A percentile compares a stretch with the other conserved stretches of the same genome.
Conservation (phyloP, 2,329 filamentous ascomycete species). For the Nothophoma quercina region DNA sequence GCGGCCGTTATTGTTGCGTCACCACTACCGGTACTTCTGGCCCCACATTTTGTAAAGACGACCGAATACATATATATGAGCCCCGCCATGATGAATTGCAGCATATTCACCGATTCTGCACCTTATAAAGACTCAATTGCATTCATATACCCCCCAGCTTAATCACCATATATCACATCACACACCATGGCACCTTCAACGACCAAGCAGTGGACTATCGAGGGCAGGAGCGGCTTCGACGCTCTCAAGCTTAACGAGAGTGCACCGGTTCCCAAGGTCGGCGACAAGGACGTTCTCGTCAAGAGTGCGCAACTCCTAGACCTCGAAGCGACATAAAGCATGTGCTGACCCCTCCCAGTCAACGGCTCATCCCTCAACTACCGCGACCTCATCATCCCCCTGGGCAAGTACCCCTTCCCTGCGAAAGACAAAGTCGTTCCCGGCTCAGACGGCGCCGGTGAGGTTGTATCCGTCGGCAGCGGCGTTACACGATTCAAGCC, state of each 20-base stretch:
- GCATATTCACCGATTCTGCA: neutral
- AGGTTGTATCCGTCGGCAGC: constrained; percentile 61
- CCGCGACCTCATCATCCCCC: constrained; percentile 58
- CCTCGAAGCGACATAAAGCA: neutral
- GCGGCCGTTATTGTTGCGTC: constrained; percentile 30
- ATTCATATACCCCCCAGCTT: neutral
- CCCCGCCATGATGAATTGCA: neutral
- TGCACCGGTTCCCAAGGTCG: constrained; percentile 64
- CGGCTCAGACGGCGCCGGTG: constrained; percentile 61
- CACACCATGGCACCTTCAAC: constrained; percentile 52
- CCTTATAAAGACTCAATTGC: neutral
- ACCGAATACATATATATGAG: constrained; percentile 17
- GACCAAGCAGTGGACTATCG: constrained; percentile 66
- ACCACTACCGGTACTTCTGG: constrained; percentile 20
- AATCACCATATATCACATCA: neutral
- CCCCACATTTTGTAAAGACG: constrained; percentile 24
- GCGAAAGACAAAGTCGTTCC: constrained; percentile 53
- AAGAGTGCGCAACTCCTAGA: constrained; percentile 55
- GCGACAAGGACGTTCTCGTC: constrained; percentile 76
- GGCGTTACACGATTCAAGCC: constrained; percentile 64
- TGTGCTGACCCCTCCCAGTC: constrained; percentile 43
- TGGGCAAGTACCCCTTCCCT: constrained; percentile 56
- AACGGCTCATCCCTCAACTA: constrained; percentile 59
- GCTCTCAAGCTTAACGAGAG: constrained; percentile 64
- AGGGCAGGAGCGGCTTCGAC: constrained; percentile 66